A percentile compares a stretch with the other conserved stretches of the same genome.
Conservation (phyloP, 73 alveolate species). For the Breviolum minutum region DNA sequence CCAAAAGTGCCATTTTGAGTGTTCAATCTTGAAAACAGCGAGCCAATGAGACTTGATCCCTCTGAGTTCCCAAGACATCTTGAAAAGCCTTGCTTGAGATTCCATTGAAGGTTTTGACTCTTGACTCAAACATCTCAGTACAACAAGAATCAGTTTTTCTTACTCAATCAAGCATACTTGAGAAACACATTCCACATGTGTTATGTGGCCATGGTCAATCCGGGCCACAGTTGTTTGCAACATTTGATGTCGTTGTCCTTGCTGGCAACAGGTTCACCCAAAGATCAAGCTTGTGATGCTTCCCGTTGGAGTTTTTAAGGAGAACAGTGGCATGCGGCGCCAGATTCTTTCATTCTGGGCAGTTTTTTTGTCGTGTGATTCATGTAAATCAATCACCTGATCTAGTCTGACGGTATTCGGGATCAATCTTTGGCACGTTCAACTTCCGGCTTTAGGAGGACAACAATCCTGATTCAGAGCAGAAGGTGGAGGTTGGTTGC, state of each 20-base stretch:
- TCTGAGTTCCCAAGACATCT: too few species aligned
- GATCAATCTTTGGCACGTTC: too few species aligned
- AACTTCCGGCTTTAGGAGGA: neutral
- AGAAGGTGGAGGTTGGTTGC: slow-evolving; percentile 15
- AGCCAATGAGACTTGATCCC: too few species aligned
- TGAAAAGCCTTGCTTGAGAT: too few species aligned
- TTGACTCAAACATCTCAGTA: too few species aligned
- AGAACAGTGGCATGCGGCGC: neutral
- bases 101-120: too few species aligned
- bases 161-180: neutral
- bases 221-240: neutral
- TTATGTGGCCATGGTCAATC: too few species aligned
- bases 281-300: slow-evolving; percentile 79
- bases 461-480: slow-evolving; percentile 19
- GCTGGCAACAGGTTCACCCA: slow-evolving; percentile 48
- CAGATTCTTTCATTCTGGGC: neutral
- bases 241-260: too few species aligned
- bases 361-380: too few species aligned
- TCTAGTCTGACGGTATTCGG: neutral
- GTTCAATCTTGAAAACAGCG: too few species aligned
- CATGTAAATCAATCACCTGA: too few species aligned
- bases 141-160: too few species aligned
- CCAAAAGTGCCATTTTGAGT: neutral
- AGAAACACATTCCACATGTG: neutral
- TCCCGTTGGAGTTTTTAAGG: slow-evolving; percentile 65